Base-by-base conservation (phyloP, 1,284 basidiomycete species). In the Trametes polyzona region DNA sequence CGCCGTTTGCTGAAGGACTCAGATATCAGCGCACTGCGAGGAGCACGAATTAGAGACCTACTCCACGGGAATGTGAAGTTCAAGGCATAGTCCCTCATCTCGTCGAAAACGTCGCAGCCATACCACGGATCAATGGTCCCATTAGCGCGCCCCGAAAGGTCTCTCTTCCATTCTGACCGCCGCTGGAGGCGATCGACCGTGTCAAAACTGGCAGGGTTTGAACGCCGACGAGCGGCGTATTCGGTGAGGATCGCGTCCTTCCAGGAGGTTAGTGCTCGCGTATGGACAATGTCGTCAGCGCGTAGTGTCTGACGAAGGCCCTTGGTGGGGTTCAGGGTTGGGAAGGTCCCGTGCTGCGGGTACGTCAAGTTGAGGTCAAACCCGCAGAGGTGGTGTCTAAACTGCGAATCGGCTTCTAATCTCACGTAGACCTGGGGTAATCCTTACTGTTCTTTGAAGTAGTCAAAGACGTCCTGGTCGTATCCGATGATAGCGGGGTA, bases 401-500 rank as follows among this genome's bases (percentile, higher is more conserved):
- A 29, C 49, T 44, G 16, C 43, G 54, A 23, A 4, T 27, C 26
- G 36, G 58, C 58, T 6, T 21, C 37, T 23, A 32, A 19, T 16
- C 2, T 16, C 11, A 32, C 1, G 43, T 7, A 49, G 46, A 26
- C 17, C 35, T 47, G 27, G 16, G 54, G 2, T 24, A 2, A 23
- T 1, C 6, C 82, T 56, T 69, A 86, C 84, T 83, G 85, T 63
- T 81, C 74, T 62, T 79, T 78, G 69, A 90, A 88, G 66, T 87
- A 87, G 51, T 83, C 74, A 66, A 82, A 83, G 3, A 88, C 84
- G 10, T 82, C 78, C 36, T 74, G 70, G 61, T 90, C 83, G 61
- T 88, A 90, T 32, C 81, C 83, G 43, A 90, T 88, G 29, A 90
- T 69, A 67, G 88, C 86, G 1, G 87, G 87, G 63, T 83, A 87